Base-by-base conservation (phyloP, 768 basidiomycete species). In the Boletellus ananiceps region DNA sequence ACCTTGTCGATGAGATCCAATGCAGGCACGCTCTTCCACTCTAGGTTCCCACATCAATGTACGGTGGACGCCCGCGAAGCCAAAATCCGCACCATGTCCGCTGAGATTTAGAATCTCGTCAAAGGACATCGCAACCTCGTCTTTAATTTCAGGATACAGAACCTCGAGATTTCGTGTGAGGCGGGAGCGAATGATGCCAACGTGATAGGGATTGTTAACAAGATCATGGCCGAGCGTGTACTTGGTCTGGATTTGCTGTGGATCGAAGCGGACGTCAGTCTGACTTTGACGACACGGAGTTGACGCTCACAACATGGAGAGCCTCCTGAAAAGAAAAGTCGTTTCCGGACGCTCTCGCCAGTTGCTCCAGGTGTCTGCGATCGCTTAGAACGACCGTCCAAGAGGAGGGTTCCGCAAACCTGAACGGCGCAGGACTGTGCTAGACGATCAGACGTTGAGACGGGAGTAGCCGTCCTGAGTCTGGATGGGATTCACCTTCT, bases 111-210 rank as follows among this genome's bases (percentile, higher is more conserved):
- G 63, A 32, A 61, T 54, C 8, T 73, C 73, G 5, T 60, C 54
- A 47, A 77, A 73, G 1, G 78, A 67, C 0, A 59, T 45, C 0
- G 54, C 40, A 27, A 78, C 62, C 54, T 82, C 80, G 25, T 75
- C 71, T 5, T 64, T 64, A 13, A 80, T 53, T 29, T 71, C 68
- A 0, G 69, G 65, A 46, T 77, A 73, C 4, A 70, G 55, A 4
- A 47, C 50, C 1, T 60, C 63, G 8, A 80, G 60, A 37, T 71
- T 72, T 8, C 75, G 64, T 9, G 71, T 69, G 9, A 71, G 57
- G 34, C 60, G 55, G 25, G 41, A 35, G 11, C 63, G 63, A 13
- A 69, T 41, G 33, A 70, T 47, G 2, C 41, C 37, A 11, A 59
- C 49, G 46, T 72, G 71, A 42, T 67, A 70, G 12, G 23, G 29